phyloP scores from a whole-genome alignment of 2,329 filamentous ascomycete genomes.

The Hymenoscyphus fraxineus region DNA sequence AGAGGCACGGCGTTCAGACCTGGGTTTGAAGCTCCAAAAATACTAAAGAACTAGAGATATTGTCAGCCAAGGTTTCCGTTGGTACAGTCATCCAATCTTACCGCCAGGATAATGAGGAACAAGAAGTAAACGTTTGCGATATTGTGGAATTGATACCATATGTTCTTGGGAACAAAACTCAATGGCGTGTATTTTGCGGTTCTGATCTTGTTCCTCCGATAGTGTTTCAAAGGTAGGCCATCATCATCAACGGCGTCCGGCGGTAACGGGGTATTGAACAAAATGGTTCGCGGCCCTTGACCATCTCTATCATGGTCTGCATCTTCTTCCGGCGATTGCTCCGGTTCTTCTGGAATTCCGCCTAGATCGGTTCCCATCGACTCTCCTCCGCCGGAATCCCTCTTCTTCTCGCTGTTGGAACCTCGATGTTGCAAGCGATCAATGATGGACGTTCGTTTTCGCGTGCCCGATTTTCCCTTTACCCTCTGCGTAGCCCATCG shows the following conservation, averaged over 20 bases:
- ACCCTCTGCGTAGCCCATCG: slow-evolving; percentile 96
- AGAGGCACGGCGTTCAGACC: slow-evolving; percentile 86
- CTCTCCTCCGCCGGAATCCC: slow-evolving; percentile 42
- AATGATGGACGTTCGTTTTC: slow-evolving; percentile 80
- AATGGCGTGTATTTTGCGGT: slow-evolving; percentile 96
- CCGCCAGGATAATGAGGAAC: slow-evolving; percentile 89
- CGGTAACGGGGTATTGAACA: slow-evolving; percentile 83
- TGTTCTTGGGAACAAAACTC: slow-evolving; percentile 92
- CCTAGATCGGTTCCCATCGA: slow-evolving; percentile 36
- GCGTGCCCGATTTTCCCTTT: slow-evolving; percentile 67
- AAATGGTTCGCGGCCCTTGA: slow-evolving; percentile 56
- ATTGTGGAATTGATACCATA: slow-evolving; percentile 98
- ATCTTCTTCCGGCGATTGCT: slow-evolving; percentile 27
- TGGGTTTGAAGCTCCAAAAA: slow-evolving; percentile 89
- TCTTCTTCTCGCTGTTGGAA: slow-evolving; percentile 66
- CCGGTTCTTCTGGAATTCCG: slow-evolving; percentile 30
- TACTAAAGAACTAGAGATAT: slow-evolving; percentile 75
- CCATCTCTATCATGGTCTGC: slow-evolving; percentile 39
- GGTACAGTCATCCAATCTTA: slow-evolving; percentile 49
- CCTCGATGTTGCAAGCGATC: slow-evolving; percentile 63
- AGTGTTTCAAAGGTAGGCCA: slow-evolving; percentile 66
- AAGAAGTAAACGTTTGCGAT: slow-evolving; percentile 98
- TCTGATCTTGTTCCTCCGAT: slow-evolving; percentile 90
- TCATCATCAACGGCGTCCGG: slow-evolving; percentile 73
- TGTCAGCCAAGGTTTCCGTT: slow-evolving; percentile 26